Percentiles rank a stretch among this genome's conserved stretches.
These are phyloP conservation scores for Coemansia sp. DNA, from an alignment of 192 early-diverging fungal species.

Conservation along the genomic window DNA sequence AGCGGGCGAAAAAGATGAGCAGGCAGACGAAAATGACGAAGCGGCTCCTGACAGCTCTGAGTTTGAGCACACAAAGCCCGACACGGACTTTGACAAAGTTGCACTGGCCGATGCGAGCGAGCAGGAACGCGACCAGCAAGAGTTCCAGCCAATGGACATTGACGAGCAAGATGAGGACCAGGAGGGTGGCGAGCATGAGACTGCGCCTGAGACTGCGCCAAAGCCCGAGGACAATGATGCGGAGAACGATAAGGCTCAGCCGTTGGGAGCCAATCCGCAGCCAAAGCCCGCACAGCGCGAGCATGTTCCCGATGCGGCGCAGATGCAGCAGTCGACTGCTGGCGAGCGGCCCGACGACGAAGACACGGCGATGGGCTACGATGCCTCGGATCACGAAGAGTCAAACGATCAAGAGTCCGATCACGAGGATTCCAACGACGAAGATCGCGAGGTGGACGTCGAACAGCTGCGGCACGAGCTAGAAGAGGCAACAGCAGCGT, in stretches of 20 bases:
- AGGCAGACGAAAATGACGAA: not conserved
- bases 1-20: slow-evolving; percentile 32
- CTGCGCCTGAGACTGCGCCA: not conserved
- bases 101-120: slow-evolving; percentile 67
- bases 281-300: slow-evolving; percentile 11
- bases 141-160: slow-evolving; percentile 64
- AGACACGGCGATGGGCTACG: slow-evolving; percentile 39
- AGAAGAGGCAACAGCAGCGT: slow-evolving; percentile 72
- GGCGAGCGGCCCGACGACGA: slow-evolving; percentile 27
- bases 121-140: slow-evolving; percentile 51
- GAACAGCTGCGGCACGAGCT: slow-evolving; percentile 77
- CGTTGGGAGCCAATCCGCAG: slow-evolving; percentile 12
- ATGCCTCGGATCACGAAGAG: slow-evolving; percentile 25
- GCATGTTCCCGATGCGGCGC: slow-evolving; percentile 23
- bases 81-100: slow-evolving; percentile 66
- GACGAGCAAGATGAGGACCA: slow-evolving; percentile 52
- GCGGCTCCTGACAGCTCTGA: slow-evolving; percentile 30
- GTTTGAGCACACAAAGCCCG: slow-evolving; percentile 66
- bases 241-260: not conserved
- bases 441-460: slow-evolving; percentile 49
- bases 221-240: not conserved
- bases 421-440: slow-evolving; percentile 18
- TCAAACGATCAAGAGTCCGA: slow-evolving; percentile 44
- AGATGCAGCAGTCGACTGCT: slow-evolving; percentile 47
- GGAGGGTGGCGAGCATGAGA: not conserved